Evolutionary conservation across 2,329 filamentous ascomycete species (phyloP).

Genomic region (Venturia pyrina): DNA sequence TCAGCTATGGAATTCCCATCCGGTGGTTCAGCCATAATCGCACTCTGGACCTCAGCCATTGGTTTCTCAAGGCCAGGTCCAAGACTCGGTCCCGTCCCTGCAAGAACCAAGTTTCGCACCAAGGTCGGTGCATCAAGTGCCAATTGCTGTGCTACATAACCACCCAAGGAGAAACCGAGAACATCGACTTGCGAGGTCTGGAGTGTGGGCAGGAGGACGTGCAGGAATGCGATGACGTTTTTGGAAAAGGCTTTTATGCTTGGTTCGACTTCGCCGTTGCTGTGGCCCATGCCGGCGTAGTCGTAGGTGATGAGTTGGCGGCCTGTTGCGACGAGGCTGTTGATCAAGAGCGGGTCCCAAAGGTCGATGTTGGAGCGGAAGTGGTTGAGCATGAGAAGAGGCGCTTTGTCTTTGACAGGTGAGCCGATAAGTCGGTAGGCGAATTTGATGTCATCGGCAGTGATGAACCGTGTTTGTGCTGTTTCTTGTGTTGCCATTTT

Average conservation of each 20-base stretch:
- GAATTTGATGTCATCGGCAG: conserved; percentile 14
- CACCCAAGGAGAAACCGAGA: conserved; percentile 43
- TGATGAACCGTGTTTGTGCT: conserved; percentile 9
- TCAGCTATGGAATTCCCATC: not conserved
- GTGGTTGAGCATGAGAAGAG: conserved; percentile 18
- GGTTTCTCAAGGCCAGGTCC: conserved; percentile 23
- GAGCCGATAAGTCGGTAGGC: conserved; percentile 19
- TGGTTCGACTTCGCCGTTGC: conserved; percentile 33
- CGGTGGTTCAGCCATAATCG: not conserved
- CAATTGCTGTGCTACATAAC: conserved; percentile 36
- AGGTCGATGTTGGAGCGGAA: conserved; percentile 19
- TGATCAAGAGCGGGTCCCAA: conserved; percentile 28
- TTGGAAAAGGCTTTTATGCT: conserved; percentile 28
- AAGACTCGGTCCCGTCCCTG: conserved; percentile 34
- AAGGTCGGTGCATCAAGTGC: conserved; percentile 29
- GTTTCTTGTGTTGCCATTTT: conserved; percentile 13
- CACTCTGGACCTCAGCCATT: conserved; percentile 9
- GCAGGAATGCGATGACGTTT: conserved; percentile 16
- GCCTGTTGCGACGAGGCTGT: conserved; percentile 28
- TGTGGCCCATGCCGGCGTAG: conserved; percentile 39
- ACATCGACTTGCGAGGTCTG: conserved; percentile 32
- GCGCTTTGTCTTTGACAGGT: not conserved
- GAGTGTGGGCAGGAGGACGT: conserved; percentile 22
- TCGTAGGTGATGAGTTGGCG: conserved; percentile 39
- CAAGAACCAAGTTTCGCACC: conserved; percentile 34